phyloP scores from a whole-genome alignment of 306 rosid genomes.

The Cicer bijugum region DNA sequence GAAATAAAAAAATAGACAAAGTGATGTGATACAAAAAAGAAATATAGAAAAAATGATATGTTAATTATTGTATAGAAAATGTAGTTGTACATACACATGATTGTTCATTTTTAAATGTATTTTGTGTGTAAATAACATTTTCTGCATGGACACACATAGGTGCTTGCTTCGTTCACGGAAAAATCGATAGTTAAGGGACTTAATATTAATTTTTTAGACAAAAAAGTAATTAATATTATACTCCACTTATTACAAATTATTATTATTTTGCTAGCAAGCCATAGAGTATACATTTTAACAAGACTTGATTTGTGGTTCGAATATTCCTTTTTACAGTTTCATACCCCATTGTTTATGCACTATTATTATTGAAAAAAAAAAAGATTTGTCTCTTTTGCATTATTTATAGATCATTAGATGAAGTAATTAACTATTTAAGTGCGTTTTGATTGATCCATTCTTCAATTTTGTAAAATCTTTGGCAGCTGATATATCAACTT shows the following conservation, averaged over 20 bases:
- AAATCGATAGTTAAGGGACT: neutral
- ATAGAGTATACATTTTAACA: neutral
- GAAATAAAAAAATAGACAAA: too few species aligned
- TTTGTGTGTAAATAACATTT: neutral
- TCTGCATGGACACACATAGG: constrained; percentile 15
- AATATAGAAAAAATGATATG: too few species aligned
- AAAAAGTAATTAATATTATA: too few species aligned
- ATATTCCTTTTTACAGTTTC: too few species aligned
- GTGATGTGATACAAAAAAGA: too few species aligned
- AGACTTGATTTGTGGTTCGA: neutral
- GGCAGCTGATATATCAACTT: constrained; percentile 15
- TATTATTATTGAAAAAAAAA: neutral
- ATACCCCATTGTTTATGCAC: too few species aligned
- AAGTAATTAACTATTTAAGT: neutral
- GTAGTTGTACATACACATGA: too few species aligned
- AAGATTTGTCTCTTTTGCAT: neutral
- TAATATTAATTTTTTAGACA: too few species aligned
- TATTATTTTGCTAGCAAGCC: neutral
- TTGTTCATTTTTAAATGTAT: too few species aligned
- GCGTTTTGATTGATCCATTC: neutral
- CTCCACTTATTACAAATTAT: neutral
- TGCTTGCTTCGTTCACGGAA: constrained; percentile 2
- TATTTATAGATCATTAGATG: constrained; percentile 6
- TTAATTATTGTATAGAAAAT: too few species aligned
- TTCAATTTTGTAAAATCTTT: neutral